Evolutionary conservation across 495 filamentous ascomycete genomes (phyloP).

Genomic region (Paragyromitra xinjiangensis): DNA sequence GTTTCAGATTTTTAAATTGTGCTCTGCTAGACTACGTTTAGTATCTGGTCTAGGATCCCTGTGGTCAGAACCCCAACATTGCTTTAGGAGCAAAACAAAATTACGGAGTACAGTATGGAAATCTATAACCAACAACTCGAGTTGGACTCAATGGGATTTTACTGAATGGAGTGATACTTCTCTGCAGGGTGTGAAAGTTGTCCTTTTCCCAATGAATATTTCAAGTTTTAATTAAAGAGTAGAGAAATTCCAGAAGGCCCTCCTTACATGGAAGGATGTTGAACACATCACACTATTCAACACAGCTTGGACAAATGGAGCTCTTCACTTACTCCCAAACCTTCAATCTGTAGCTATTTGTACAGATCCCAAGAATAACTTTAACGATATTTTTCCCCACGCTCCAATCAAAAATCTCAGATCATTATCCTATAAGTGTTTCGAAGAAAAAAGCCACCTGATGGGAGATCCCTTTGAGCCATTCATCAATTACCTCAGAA

Average conservation of each 20-base stretch:
- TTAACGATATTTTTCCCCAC: conserved; percentile 14
- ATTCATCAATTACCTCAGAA: conserved; percentile 12
- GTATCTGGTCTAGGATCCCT: conserved; percentile 18
- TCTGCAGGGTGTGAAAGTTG: background rate
- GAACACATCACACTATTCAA: conserved; percentile 14
- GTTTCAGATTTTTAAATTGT: conserved; percentile 36
- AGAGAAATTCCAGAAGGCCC: conserved; percentile 2
- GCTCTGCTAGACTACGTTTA: conserved; percentile 7
- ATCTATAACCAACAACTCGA: conserved; percentile 6
- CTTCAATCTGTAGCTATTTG: conserved; percentile 18
- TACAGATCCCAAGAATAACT: conserved; percentile 19
- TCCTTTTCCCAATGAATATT: background rate
- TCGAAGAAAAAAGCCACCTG: conserved; percentile 1
- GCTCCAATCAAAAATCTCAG: conserved; percentile 22
- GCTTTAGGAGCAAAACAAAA: conserved; percentile 7
- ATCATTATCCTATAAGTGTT: conserved; percentile 26
- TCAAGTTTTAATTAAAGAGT: background rate
- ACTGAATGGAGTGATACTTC: conserved; percentile 10
- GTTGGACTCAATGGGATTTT: conserved; percentile 30
- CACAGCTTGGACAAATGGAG: conserved; percentile 33
- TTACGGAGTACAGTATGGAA: conserved; percentile 10
- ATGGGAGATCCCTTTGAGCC: conserved; percentile 20
- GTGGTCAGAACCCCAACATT: conserved; percentile 11
- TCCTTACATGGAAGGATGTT: conserved; percentile 16
- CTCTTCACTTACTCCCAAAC: conserved; percentile 27